Evolutionary conservation across 257 asterid genomes (phyloP).

Genomic region (Primulina tabacum): DNA sequence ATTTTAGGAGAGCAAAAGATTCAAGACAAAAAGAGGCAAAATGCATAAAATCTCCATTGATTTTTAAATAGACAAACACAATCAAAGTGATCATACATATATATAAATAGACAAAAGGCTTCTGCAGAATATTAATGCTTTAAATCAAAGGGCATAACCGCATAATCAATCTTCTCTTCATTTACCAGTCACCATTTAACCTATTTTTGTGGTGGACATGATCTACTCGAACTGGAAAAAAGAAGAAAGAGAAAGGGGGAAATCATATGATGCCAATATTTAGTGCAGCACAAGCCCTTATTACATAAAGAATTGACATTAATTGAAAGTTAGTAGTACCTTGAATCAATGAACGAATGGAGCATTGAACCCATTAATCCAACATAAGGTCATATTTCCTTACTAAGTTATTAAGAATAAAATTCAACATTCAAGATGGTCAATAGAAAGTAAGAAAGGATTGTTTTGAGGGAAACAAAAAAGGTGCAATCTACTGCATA

Average conservation of each 20-base stretch:
- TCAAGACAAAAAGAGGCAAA: constrained; percentile 8
- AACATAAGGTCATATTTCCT: not conserved
- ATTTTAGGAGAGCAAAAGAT: constrained; percentile 17
- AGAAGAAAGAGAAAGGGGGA: not conserved
- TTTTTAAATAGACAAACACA: not conserved
- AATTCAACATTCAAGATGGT: constrained; percentile 17
- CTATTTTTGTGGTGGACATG: not conserved
- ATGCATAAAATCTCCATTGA: constrained; percentile 18
- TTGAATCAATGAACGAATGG: not conserved
- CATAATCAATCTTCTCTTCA: constrained; percentile 6
- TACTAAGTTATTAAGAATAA: not conserved
- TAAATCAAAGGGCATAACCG: not conserved
- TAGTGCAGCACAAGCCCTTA: not conserved
- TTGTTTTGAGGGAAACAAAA: constrained; percentile 15
- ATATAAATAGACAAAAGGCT: not conserved
- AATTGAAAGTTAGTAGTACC: not conserved
- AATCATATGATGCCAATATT: not conserved
- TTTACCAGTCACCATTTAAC: constrained; percentile 5
- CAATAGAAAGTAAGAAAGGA: not conserved
- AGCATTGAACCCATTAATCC: not conserved
- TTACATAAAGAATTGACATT: not conserved
- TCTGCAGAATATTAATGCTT: not conserved
- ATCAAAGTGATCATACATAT: not conserved
- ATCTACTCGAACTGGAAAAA: not conserved
- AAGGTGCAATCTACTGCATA: not conserved